These are phyloP conservation scores for Pulveroboletus sp. DNA, from an alignment of 768 basidiomycete species.

Conservation along the genomic window DNA sequence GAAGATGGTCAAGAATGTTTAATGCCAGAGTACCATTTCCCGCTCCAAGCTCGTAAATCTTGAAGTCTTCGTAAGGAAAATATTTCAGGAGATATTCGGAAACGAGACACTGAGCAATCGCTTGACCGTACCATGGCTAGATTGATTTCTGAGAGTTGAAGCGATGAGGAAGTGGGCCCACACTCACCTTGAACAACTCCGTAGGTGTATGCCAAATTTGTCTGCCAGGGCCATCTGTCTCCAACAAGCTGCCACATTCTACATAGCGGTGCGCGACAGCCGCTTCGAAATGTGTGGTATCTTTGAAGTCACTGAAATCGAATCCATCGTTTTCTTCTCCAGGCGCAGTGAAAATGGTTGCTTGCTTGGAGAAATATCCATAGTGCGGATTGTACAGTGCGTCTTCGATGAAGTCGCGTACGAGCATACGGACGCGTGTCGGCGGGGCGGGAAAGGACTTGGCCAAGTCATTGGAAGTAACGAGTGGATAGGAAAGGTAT, in stretches of 20 bases:
- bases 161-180: neutral
- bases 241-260: slow-evolving; percentile 56
- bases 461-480: slow-evolving; percentile 71
- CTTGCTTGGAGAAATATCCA: slow-evolving; percentile 94
- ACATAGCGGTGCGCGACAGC: slow-evolving; percentile 75
- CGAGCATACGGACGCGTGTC: slow-evolving; percentile 83
- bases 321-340: slow-evolving; percentile 43
- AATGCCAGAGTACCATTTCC: slow-evolving; percentile 94
- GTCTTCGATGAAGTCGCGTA: slow-evolving; percentile 95
- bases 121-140: slow-evolving; percentile 92
- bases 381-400: slow-evolving; percentile 95
- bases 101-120: slow-evolving; percentile 83
- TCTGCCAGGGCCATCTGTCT: slow-evolving; percentile 63
- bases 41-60: slow-evolving; percentile 96
- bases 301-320: slow-evolving; percentile 63
- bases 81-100: slow-evolving; percentile 91
- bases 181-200: slow-evolving; percentile 85
- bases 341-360: slow-evolving; percentile 76
- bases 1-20: slow-evolving; percentile 81
- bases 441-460: slow-evolving; percentile 53
- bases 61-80: slow-evolving; percentile 93
- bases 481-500: slow-evolving; percentile 46
- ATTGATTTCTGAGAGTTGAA: slow-evolving; percentile 9
- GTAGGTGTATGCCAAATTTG: slow-evolving; percentile 99
- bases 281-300: slow-evolving; percentile 74